Evolutionary conservation across 2,329 filamentous ascomycete genomes (phyloP), one percentile per base, ranked within the genome.

Genomic region (Akanthomyces muscarius): DNA sequence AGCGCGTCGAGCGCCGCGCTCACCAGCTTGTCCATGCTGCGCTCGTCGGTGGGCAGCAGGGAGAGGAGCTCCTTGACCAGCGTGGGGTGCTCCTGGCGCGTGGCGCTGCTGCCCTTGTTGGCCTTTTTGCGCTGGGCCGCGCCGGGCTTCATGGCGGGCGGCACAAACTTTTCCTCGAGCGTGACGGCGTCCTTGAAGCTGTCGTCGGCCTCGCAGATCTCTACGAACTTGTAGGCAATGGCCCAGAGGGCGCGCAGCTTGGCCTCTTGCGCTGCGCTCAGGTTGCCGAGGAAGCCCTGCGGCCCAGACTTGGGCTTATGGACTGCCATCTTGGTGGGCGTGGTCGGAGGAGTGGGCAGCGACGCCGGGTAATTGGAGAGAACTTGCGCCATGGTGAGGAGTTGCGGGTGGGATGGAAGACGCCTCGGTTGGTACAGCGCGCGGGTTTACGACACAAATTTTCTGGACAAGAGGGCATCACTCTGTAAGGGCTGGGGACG

Each of bases 11-110:
- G 84, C 75, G 91, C 96, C 50, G 90, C 86, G 75, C 91, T 92
- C 50, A 84, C 89, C 74, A 92, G 89, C 52, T 91, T 91, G 73
- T 94, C 92, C 77, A 97, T 96, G 78, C 96, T 92, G 65, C 95
- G 88, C 14, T 77, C 76, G 25, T 88, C 85, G 42, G 77, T 64
- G 8, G 66, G 74, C 63, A 71, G 76, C 68, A 76, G 78, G 45
- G 77, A 69, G 4, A 74, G 71, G 10, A 74, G 69, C 36, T 71
- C 65, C 4, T 75, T 72, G 30, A 75, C 68, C 18, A 69, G 65
- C 11, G 67, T 60, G 13, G 71, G 66, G 8, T 74, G 70, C 16
- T 76, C 80, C 69, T 87, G 86, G 69, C 82, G 75, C 38, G 81
- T 81, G 63, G 89, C 77, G 62, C 85, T 82, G 77, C 89, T 91